Percentiles rank a stretch among this genome's conserved stretches.
phyloP scores from a whole-genome alignment of 352 stramenopile genomes.

The Globisporangium megalacanthum region DNA sequence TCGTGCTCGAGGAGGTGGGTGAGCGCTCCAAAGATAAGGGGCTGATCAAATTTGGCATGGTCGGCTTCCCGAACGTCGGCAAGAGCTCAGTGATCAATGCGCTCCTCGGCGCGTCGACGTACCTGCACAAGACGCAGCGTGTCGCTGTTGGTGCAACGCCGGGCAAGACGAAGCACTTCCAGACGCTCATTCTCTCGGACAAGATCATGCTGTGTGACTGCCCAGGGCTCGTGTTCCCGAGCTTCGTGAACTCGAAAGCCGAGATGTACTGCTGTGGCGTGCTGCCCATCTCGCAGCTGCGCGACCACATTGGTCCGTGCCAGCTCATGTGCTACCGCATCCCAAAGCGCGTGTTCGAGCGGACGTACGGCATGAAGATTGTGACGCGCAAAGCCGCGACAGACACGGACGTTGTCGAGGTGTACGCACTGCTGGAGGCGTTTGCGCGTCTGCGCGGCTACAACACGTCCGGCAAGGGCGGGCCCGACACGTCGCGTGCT shows the following conservation, averaged over 20 bases:
- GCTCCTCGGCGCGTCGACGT: constrained; percentile 94
- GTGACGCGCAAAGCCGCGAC: constrained; percentile 49
- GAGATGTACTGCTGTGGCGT: constrained; percentile 99
- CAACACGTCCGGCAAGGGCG: constrained; percentile 92
- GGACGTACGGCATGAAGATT: constrained; percentile 96
- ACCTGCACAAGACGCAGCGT: constrained; percentile 92
- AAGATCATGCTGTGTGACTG: constrained; percentile 99
- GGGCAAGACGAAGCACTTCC: constrained; percentile 99
- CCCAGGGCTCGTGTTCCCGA: constrained; percentile 99
- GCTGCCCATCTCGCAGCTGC: constrained; percentile 97
- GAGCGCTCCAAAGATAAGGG: constrained; percentile 77
- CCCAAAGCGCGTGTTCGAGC: constrained; percentile 93
- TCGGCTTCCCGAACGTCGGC: constrained; percentile 99
- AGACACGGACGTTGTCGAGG: constrained; percentile 70
- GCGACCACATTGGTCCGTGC: constrained; percentile 93
- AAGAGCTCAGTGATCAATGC: constrained; percentile 99
- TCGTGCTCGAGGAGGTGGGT: constrained; percentile 52
- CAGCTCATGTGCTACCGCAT: constrained; percentile 94
- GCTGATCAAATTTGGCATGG: constrained; percentile 95
- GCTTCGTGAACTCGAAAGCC: constrained; percentile 97
- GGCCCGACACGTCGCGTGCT: constrained; percentile 92
- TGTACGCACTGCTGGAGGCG: constrained; percentile 75
- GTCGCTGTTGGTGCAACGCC: constrained; percentile 97
- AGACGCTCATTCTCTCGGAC: constrained; percentile 97
- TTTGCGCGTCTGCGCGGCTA: constrained; percentile 88